Conservation (phyloP, 192 early-diverging fungal species). For the Gonapodya prolifera region DNA sequence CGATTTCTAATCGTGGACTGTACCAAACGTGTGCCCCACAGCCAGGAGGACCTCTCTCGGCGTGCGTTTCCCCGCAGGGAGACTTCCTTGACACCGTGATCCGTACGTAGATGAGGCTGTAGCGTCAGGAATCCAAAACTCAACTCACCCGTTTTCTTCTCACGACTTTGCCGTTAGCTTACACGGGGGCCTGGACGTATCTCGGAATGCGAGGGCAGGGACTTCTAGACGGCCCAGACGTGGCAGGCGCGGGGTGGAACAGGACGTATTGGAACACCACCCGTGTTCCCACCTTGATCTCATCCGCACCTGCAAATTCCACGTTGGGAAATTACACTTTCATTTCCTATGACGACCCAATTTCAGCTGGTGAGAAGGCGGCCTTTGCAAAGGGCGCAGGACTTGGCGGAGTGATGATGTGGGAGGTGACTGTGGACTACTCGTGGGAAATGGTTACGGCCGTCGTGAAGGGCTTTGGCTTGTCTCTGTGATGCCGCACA, state of each 20-base stretch:
- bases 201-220: background rate
- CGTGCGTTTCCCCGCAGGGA: background rate
- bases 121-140: background rate
- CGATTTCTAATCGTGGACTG: background rate
- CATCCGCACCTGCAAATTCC: background rate
- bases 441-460: background rate
- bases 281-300: background rate
- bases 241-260: background rate
- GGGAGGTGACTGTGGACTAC: constrained; percentile 10
- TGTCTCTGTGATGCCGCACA: background rate
- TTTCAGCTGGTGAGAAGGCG: constrained; percentile 5
- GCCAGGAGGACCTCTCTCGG: background rate
- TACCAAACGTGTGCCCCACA: background rate
- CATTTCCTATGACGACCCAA: constrained; percentile 11
- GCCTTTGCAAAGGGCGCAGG: background rate
- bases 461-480: background rate
- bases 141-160: background rate
- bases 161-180: background rate
- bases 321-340: constrained; percentile 1
- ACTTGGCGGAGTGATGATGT: constrained; percentile 9
- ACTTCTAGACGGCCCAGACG: background rate
- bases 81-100: background rate
- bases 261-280: background rate
- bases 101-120: background rate
- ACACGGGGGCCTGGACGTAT: background rate